These are phyloP conservation scores for Miamiensis avidus DNA, from an alignment of 169 alveolate genomes.

Conservation along the genomic window DNA sequence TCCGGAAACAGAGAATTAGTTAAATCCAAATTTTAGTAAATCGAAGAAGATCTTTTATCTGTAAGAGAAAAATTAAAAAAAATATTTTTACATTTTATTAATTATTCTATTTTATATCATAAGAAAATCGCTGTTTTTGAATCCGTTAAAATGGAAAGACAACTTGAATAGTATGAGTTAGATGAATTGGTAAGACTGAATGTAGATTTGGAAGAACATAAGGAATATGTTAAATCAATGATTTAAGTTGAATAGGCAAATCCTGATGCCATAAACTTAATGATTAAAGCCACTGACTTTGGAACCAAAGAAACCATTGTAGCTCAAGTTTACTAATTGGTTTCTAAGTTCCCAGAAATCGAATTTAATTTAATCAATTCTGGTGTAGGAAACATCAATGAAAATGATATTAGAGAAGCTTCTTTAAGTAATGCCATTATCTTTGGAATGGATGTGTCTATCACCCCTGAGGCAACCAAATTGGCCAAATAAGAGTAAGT, in stretches of 20 bases:
- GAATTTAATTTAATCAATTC: conserved; percentile 73
- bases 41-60: conserved; percentile 9
- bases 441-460: conserved; percentile 65
- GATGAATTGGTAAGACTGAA: conserved; percentile 13
- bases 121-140: conserved; percentile 5
- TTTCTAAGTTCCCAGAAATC: conserved; percentile 40
- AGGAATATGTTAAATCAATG: conserved; percentile 28
- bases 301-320: conserved; percentile 90
- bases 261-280: conserved; percentile 57
- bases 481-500: conserved; percentile 48
- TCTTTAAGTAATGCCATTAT: conserved; percentile 64
- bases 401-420: conserved; percentile 77
- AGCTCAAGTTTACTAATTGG: conserved; percentile 69
- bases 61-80: not conserved
- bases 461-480: conserved; percentile 35
- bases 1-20: conserved; percentile 31
- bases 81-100: not conserved
- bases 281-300: conserved; percentile 85
- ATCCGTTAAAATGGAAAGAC: not conserved
- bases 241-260: conserved; percentile 43
- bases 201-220: conserved; percentile 29
- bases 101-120: no score
- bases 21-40: conserved; percentile 30
- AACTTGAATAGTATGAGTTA: not conserved
- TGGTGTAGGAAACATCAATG: conserved; percentile 85